Percentiles rank a stretch among this genome's conserved stretches.
Conservation (phyloP, 768 basidiomycete genomes). For the Chlorophyllum brunneum region DNA sequence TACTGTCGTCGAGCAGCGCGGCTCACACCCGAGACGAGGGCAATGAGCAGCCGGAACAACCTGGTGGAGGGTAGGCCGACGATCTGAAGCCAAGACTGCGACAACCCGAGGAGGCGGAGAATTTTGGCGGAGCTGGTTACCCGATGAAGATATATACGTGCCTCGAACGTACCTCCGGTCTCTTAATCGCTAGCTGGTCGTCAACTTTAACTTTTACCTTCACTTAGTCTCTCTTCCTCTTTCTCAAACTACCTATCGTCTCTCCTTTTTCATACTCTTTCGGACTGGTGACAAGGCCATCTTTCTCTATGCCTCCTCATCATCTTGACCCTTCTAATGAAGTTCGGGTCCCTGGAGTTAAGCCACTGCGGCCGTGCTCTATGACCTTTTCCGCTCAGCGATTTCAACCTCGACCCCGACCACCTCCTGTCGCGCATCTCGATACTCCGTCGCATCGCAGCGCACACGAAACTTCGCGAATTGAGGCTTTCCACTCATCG, state of each 20-base stretch:
- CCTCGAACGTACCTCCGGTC: neutral
- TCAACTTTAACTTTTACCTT: neutral
- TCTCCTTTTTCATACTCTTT: neutral
- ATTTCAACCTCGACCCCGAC: neutral
- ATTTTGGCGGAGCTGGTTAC: too few species aligned
- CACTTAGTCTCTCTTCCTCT: neutral
- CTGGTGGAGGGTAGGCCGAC: too few species aligned
- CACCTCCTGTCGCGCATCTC: neutral
- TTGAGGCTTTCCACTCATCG: too few species aligned
- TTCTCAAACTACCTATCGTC: neutral
- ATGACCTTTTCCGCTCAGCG: conserved; percentile 5
- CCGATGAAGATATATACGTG: neutral
- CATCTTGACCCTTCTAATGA: neutral
- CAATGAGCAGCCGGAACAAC: neutral
- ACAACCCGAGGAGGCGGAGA: too few species aligned
- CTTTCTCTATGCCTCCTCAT: neutral
- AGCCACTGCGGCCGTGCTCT: neutral
- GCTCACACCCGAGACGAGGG: too few species aligned
- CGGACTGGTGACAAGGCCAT: neutral
- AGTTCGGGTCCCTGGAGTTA: neutral
- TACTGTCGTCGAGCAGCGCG: too few species aligned
- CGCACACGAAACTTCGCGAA: too few species aligned
- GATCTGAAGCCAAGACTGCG: too few species aligned
- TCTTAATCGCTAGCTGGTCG: neutral
- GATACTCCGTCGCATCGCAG: neutral